Evolutionary conservation across 2,329 filamentous ascomycete species (phyloP), one percentile per base, ranked within the genome.

Genomic region (Neofusicoccum cordaticola): DNA sequence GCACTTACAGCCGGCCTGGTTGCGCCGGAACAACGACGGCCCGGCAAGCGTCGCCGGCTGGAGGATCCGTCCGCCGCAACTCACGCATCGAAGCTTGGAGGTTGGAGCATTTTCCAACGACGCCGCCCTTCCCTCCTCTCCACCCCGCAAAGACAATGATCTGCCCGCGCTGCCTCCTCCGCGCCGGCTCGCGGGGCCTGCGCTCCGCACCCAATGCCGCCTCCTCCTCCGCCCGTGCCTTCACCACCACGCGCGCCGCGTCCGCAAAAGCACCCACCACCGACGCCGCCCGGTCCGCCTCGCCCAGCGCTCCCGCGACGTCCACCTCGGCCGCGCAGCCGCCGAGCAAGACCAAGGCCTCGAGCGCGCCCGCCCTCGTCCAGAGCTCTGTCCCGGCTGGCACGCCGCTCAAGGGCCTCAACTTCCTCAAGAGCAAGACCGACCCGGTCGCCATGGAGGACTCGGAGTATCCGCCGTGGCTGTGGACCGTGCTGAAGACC

Each of bases 391-490:
- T 90, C 70, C 80, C 83, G 2, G 86, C 88, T 4, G 92, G 92
- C 39, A 92, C 89, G 13, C 79, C 87, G 13, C 81, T 96, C 47
- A 87, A 82, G 63, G 91, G 91, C 1, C 80, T 96, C 64, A 94
- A 92, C 77, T 94, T 90, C 78, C 78, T 88, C 72, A 95, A 95
- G 81, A 86, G 85, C 69, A 84, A 85, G 72, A 79, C 83, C 41
- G 91, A 94, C 73, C 91, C 92, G 0, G 81, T 94, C 5, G 92
- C 92, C 9, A 76, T 88, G 71, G 82, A 87, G 39, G 92, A 96
- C 70, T 82, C 87, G 22, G 90, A 90, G 67, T 96, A 96, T 77
- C 92, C 92, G 2, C 82, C 81, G 27, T 96, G 92, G 92, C 77
- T 96, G 67, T 96, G 92, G 92, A 82, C 78, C 2, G 87, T 90